Evolutionary conservation across 164 flowering plant species (phyloP).

Genomic region (Chimonanthus praecox): DNA sequence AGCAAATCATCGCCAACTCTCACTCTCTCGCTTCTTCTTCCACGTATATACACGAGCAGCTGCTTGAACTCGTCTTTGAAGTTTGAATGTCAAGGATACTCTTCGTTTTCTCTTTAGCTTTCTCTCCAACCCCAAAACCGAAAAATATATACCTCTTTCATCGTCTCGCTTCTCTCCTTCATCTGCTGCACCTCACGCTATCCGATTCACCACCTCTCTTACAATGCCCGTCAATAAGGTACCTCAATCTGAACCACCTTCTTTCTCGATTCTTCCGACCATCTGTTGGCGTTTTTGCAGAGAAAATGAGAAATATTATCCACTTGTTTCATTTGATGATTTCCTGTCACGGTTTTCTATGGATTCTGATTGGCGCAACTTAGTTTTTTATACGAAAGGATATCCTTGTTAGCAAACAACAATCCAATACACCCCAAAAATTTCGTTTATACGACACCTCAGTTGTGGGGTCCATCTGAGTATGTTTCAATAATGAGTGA

Average conservation of each 20-base stretch:
- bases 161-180: slow-evolving; percentile 7
- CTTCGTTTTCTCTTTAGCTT: slow-evolving; percentile 9
- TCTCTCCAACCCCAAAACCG: slow-evolving; percentile 11
- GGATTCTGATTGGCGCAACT: background rate
- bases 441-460: too few species aligned
- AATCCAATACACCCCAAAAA: too few species aligned
- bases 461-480: too few species aligned
- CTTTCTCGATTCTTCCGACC: too few species aligned
- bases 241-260: background rate
- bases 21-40: background rate
- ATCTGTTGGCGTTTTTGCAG: background rate
- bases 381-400: background rate
- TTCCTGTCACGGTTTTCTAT: background rate
- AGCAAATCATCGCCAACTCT: background rate
- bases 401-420: too few species aligned
- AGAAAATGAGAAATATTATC: background rate
- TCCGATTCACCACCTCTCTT: slow-evolving; percentile 8
- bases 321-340: too few species aligned
- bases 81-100: slow-evolving; percentile 40
- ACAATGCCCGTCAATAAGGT: slow-evolving; percentile 35
- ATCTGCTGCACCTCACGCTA: slow-evolving; percentile 15
- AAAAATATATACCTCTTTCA: slow-evolving; percentile 14
- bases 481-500: too few species aligned
- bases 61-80: background rate
- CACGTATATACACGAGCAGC: background rate